These are phyloP conservation scores for Nakataea oryzae DNA, from an alignment of 2,329 filamentous ascomycete species.

Conservation along the genomic window DNA sequence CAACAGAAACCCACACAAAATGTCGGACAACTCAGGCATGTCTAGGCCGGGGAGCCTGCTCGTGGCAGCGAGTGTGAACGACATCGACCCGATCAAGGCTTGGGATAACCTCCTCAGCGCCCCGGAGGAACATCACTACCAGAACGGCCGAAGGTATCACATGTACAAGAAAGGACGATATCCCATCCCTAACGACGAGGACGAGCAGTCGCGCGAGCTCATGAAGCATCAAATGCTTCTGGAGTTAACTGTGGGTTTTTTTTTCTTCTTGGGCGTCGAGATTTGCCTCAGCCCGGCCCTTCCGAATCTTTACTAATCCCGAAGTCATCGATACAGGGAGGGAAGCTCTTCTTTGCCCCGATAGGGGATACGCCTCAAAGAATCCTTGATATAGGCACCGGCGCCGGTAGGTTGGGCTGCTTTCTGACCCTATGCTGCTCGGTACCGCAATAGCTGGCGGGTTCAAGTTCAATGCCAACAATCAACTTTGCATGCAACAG, in stretches of 20 bases:
- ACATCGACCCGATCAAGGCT: slow-evolving; percentile 7
- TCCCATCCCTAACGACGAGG: slow-evolving; percentile 33
- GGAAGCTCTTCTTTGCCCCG: slow-evolving; percentile 27
- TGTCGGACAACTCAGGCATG: background rate
- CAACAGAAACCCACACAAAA: background rate
- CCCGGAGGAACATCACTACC: slow-evolving; percentile 10
- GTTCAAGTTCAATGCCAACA: background rate
- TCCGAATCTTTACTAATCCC: background rate
- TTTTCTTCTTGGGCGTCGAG: too few relatives aligned
- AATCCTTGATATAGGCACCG: slow-evolving; percentile 38
- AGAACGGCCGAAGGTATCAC: slow-evolving; percentile 23
- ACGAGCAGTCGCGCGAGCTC: slow-evolving; percentile 34
- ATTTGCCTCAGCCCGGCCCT: too few relatives aligned
- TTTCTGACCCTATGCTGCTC: background rate
- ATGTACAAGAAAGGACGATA: slow-evolving; percentile 31
- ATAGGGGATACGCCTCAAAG: slow-evolving; percentile 27
- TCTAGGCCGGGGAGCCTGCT: background rate
- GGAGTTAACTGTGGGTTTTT: slow-evolving; percentile 24
- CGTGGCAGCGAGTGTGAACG: slow-evolving; percentile 1
- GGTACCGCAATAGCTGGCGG: background rate
- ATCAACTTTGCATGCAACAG: slow-evolving; percentile 10
- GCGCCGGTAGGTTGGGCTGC: slow-evolving; percentile 24
- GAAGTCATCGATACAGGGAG: slow-evolving; percentile 14
- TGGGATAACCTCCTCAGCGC: slow-evolving; percentile 7
- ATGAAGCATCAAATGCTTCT: slow-evolving; percentile 33